phyloP scores from a whole-genome alignment of 495 filamentous ascomycete species.

The Penicillium steckii region DNA sequence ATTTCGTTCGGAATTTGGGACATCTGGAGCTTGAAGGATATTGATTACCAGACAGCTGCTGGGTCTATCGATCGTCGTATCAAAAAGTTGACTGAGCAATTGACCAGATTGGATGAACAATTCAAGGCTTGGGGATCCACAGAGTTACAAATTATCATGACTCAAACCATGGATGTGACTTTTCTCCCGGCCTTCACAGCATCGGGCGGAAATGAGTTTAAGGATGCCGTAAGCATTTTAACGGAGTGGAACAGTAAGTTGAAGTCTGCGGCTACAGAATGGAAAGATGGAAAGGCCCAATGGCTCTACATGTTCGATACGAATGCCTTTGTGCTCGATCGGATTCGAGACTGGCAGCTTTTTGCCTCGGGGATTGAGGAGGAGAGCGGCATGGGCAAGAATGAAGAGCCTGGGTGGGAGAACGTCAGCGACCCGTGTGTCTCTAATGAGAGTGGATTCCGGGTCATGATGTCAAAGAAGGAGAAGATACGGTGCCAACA shows the following conservation, averaged over 20 bases:
- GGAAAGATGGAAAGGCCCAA: constrained; percentile 31
- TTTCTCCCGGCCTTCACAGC: constrained; percentile 45
- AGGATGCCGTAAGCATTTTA: constrained; percentile 40
- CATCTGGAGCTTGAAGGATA: constrained; percentile 45
- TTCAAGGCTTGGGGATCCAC: constrained; percentile 35
- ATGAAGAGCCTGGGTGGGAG: constrained; percentile 38
- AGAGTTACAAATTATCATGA: constrained; percentile 48
- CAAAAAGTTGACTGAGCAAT: constrained; percentile 44
- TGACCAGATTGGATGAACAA: constrained; percentile 39
- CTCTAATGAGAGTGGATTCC: constrained; percentile 24
- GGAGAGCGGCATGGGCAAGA: constrained; percentile 41
- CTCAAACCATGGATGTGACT: constrained; percentile 49
- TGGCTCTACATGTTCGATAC: constrained; percentile 50
- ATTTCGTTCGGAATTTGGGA: constrained; percentile 53
- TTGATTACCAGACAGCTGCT: constrained; percentile 30
- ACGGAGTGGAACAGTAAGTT: constrained; percentile 49
- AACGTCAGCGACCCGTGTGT: constrained; percentile 40
- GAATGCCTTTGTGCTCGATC: constrained; percentile 49
- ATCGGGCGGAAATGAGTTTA: constrained; percentile 31
- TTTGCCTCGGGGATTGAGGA: constrained; percentile 42
- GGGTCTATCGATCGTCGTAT: constrained; percentile 42
- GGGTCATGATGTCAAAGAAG: constrained; percentile 38
- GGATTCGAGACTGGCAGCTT: constrained; percentile 46
- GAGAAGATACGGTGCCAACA: constrained; percentile 36
- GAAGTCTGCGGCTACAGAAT: constrained; percentile 34